Conservation (phyloP, 1,284 basidiomycete genomes). For the Moniliophthora roreri region DNA sequence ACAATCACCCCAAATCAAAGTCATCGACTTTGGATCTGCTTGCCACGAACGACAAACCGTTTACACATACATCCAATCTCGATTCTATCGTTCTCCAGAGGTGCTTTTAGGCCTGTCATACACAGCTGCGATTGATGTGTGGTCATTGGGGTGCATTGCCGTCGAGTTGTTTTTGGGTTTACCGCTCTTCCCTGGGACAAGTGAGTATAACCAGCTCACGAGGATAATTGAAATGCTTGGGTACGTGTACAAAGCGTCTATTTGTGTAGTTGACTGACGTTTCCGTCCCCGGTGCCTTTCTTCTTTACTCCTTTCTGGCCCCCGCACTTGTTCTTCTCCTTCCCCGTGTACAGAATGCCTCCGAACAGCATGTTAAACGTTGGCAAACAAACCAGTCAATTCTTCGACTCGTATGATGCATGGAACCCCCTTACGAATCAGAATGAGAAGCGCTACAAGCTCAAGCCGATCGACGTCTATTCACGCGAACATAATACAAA, state of each 20-base stretch:
- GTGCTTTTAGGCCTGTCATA: conserved; percentile 95
- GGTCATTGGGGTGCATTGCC: conserved; percentile 94
- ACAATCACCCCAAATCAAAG: conserved; percentile 97
- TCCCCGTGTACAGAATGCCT: conserved; percentile 81
- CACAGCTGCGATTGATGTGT: conserved; percentile 93
- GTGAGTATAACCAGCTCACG: conserved; percentile 98
- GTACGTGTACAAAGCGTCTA: conserved; percentile 44
- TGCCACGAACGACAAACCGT: conserved; percentile 99
- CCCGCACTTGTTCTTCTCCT: too few relatives aligned
- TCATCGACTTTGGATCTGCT: conserved; percentile 98
- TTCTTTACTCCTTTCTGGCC: conserved; percentile 12
- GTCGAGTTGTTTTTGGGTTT: conserved; percentile 97
- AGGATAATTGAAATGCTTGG: conserved; percentile 98
- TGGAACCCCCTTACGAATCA: conserved; percentile 65
- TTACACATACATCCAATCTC: conserved; percentile 98
- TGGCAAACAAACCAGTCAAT: conserved; percentile 94
- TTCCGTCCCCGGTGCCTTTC: neutral
- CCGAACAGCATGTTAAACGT: conserved; percentile 93
- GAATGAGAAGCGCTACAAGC: conserved; percentile 82
- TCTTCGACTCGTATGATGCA: conserved; percentile 82
- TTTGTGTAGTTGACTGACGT: neutral
- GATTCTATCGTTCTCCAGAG: conserved; percentile 98
- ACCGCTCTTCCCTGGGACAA: conserved; percentile 96
- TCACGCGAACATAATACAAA: conserved; percentile 92
- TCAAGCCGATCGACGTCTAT: conserved; percentile 95